Evolutionary conservation across 106 monocot genomes (phyloP).

Genomic region (Acorus calamus): DNA sequence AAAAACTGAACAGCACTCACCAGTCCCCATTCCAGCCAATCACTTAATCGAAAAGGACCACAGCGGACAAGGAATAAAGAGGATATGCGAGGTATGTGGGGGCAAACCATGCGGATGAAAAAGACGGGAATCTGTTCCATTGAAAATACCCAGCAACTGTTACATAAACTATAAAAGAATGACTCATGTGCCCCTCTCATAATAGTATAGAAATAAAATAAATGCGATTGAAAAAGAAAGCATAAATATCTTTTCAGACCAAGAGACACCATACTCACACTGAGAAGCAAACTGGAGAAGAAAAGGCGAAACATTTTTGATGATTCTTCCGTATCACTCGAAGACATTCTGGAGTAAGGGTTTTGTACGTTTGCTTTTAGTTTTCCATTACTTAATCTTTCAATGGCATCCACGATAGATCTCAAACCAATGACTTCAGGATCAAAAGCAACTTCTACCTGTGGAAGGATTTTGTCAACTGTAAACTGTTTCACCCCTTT

Average conservation of each 20-base stretch:
- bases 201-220: not conserved
- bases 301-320: conserved; percentile 83
- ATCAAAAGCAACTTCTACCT: conserved; percentile 77
- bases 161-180: not conserved
- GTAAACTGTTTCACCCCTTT: conserved; percentile 58
- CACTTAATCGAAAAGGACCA: conserved; percentile 70
- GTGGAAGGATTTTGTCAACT: conserved; percentile 29
- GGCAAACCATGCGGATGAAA: conserved; percentile 49
- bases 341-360: conserved; percentile 33
- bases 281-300: conserved; percentile 61
- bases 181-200: not conserved
- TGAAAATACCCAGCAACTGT: not conserved
- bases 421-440: conserved; percentile 76
- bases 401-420: conserved; percentile 61
- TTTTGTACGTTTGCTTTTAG: conserved; percentile 51
- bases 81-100: conserved; percentile 32
- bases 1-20: conserved; percentile 77
- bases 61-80: conserved; percentile 34
- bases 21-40: conserved; percentile 54
- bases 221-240: not conserved
- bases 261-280: conserved; percentile 43
- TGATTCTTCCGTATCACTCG: conserved; percentile 59
- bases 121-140: conserved; percentile 70
- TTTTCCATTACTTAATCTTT: conserved; percentile 42
- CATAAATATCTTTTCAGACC: no score